phyloP scores from a whole-genome alignment of 1,139 yeast genomes.

The Pichia terricola region DNA sequence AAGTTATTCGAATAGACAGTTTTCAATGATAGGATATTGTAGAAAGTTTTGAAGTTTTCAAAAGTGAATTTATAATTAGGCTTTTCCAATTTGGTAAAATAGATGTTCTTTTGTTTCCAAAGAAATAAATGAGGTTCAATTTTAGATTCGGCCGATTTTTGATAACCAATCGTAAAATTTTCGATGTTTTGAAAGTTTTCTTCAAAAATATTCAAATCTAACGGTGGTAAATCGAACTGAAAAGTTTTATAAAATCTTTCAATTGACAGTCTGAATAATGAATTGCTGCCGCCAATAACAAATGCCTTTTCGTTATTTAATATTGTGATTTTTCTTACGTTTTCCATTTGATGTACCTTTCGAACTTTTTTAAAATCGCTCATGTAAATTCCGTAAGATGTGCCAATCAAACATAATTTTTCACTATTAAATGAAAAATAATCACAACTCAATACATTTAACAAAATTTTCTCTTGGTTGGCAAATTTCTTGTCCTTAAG shows the following conservation, averaged over 20 bases:
- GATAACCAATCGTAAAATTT: constrained; percentile 22
- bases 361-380: constrained; percentile 41
- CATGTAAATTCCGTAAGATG: constrained; percentile 36
- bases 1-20: constrained; percentile 22
- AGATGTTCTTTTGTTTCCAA: constrained; percentile 20
- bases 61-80: constrained; percentile 16
- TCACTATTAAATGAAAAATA: constrained; percentile 26
- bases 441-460: constrained; percentile 40
- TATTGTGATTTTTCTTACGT: constrained; percentile 54
- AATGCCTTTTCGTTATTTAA: constrained; percentile 51
- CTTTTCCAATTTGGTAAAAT: constrained; percentile 14
- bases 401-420: constrained; percentile 32
- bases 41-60: constrained; percentile 20
- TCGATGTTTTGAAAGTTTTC: constrained; percentile 15
- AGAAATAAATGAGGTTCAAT: constrained; percentile 17
- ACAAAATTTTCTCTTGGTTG: not conserved
- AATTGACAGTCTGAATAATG: constrained; percentile 53
- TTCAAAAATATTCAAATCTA: constrained; percentile 14
- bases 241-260: constrained; percentile 25
- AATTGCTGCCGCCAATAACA: constrained; percentile 39
- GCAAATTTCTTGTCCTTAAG: no score
- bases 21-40: constrained; percentile 16
- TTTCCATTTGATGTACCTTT: constrained; percentile 43
- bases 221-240: constrained; percentile 10
- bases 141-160: constrained; percentile 14